Base-by-base conservation (phyloP, 805 yeast genomes). In the Candida yuanshanica region DNA sequence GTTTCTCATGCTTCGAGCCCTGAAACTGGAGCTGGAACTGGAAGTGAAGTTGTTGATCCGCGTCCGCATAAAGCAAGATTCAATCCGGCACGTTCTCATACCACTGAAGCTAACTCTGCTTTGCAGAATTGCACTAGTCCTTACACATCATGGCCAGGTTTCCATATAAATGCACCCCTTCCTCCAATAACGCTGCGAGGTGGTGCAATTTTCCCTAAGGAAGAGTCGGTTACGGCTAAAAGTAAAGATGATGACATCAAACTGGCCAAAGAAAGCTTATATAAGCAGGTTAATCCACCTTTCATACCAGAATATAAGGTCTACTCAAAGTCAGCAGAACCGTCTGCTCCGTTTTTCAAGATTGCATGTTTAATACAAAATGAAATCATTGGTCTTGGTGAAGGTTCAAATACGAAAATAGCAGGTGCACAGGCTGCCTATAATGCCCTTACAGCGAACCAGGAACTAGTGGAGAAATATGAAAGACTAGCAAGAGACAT, bases 371-470 rank as follows among this genome's bases (percentile, higher is more conserved):
- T 86, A 60, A 79, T 74, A 4, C 74, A 72, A 44, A 89, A 82
- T 20, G 64, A 77, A 9, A 68, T 68, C 7, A 52, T 89, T 18
- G 95, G 95, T 1, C 60, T 60, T 5, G 97, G 96, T 5, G 66
- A 63, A 9, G 96, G 83, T 12, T 12, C 33, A 13, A 79, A 74
- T 45, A 65, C 69, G 3, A 83, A 82, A 55, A 77, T 75, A 12
- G 96, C 96, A 0, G 90, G 95, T 1, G 60, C 77, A 16, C 65
- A 78, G 39, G 96, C 96, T 0, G 97, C 97, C 0, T 79, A 78
- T 76, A 66, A 70, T 42, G 95, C 90, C 0, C 64, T 90, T 29
- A 59, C 64, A 13, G 77, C 83, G 44, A 72, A 71, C 35, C 65
- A 65, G 21, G 60, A 62, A 0, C 39, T 69, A 20, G 60, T 82